Evolutionary conservation across 163 green algal genomes (phyloP).

Genomic region (Trebouxia gelatinosa): DNA sequence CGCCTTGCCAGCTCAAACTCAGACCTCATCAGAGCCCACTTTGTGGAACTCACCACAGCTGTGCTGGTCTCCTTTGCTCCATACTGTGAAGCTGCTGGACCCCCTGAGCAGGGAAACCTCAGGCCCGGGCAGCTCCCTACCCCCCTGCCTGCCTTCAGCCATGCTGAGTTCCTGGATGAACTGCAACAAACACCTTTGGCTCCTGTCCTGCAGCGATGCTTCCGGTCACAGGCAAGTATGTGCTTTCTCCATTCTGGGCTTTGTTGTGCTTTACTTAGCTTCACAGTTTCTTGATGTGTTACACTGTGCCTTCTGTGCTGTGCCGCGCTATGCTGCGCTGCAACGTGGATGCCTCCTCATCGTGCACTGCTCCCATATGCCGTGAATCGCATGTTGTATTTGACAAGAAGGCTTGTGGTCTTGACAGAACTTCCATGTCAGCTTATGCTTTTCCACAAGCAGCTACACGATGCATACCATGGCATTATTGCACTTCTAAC

Average conservation of each 20-base stretch:
- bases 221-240: constrained; percentile 29
- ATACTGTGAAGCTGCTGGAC: constrained; percentile 25
- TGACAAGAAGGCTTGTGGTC: no score
- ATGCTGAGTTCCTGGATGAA: constrained; percentile 42
- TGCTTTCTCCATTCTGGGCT: constrained; percentile 37
- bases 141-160: constrained; percentile 46
- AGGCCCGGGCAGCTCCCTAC: constrained; percentile 20
- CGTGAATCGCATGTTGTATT: no score
- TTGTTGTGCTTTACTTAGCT: no score
- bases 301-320: no score
- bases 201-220: constrained; percentile 27
- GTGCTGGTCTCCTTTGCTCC: constrained; percentile 46
- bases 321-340: no score
- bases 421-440: no score
- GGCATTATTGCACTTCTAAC: background rate
- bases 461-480: background rate
- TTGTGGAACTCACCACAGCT: constrained; percentile 67
- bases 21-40: constrained; percentile 65
- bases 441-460: no score
- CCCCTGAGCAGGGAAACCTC: background rate
- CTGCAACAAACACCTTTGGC: constrained; percentile 22
- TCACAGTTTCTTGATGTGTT: no score
- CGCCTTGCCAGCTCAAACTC: constrained; percentile 56
- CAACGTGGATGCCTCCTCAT: no score
- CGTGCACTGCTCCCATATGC: no score